Percentiles rank a stretch among this genome's conserved stretches.
These are phyloP conservation scores for Penicillium dipodomyicola DNA, from an alignment of 495 filamentous ascomycete genomes.

Conservation along the genomic window DNA sequence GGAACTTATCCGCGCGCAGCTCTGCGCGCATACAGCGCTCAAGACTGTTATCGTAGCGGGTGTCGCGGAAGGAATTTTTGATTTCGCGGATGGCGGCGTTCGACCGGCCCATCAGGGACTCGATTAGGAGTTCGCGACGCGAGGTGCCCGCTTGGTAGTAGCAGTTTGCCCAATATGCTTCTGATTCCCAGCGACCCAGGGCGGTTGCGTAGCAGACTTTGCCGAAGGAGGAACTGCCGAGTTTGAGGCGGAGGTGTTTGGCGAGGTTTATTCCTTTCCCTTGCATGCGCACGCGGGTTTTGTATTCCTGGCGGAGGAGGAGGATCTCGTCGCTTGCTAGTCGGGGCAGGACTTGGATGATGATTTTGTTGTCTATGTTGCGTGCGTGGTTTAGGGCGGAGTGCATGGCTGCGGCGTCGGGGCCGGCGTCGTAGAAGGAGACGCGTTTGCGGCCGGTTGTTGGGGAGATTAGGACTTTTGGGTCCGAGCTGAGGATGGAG, in stretches of 20 bases:
- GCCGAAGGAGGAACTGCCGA: slow-evolving; percentile 72
- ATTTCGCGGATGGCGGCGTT: slow-evolving; percentile 86
- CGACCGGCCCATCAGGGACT: slow-evolving; percentile 82
- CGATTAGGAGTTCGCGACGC: slow-evolving; percentile 84
- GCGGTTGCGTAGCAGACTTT: slow-evolving; percentile 90
- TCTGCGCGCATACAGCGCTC: slow-evolving; percentile 85
- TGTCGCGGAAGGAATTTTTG: slow-evolving; percentile 89
- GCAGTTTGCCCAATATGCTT: slow-evolving; percentile 97
- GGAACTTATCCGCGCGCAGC: slow-evolving; percentile 92
- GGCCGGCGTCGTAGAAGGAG: slow-evolving; percentile 70
- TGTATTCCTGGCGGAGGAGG: slow-evolving; percentile 82
- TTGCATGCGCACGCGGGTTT: slow-evolving; percentile 76
- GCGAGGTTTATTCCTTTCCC: slow-evolving; percentile 89
- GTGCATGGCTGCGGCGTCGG: slow-evolving; percentile 73
- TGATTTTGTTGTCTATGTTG: slow-evolving; percentile 61
- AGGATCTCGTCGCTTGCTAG: slow-evolving; percentile 84
- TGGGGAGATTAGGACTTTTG: slow-evolving; percentile 33
- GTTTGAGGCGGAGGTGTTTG: slow-evolving; percentile 83
- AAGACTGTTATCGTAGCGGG: slow-evolving; percentile 82
- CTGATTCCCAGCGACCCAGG: slow-evolving; percentile 86
- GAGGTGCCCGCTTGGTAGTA: slow-evolving; percentile 92
- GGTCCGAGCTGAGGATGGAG: slow-evolving; percentile 21
- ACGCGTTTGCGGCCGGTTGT: slow-evolving; percentile 45
- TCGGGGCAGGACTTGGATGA: slow-evolving; percentile 81
- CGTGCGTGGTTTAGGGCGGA: slow-evolving; percentile 69